Evolutionary conservation across 768 basidiomycete genomes (phyloP), one percentile per base, ranked within the genome.

Genomic region (Mycena filopes): DNA sequence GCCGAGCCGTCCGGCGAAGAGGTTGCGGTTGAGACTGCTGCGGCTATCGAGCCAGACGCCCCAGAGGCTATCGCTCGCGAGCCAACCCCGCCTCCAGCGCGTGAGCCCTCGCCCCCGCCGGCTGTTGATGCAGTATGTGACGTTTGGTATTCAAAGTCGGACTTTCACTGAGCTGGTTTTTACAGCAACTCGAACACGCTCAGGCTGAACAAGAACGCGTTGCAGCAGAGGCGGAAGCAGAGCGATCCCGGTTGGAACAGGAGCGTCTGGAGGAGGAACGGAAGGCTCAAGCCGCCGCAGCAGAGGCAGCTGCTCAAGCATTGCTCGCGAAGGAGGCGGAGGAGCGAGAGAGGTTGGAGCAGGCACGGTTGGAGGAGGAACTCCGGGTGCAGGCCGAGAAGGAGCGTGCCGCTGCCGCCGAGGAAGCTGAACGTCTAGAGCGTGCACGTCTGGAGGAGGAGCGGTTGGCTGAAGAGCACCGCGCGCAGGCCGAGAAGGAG

Each of bases 61-160:
- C 29, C 55, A 33, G 48, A 47, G 55, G 58, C 62, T 38, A 50
- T 61, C 5, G 63, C 69, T n/a, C 61, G 48, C 7, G 61, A 55
- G 42, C n/a, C n/a, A n/a, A n/a, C n/a, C n/a, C n/a, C n/a, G n/a
- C n/a, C n/a, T n/a, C n/a, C n/a, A n/a, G 36, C 36, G 9, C 5
- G 36, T 36, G 36, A 36, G 36, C 15, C 36, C 36, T 3, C 9
- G 11, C 21, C 23, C 8, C 26, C 38, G 25, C 38, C 38, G 2
- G 36, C 21, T 25, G 38, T 31, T 6, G 33, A 21, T 21, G 23
- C 36, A 16, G 33, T 36, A 36, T 15, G 36, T 36, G 36, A 11
- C 36, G 15, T 36, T n/a, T 36, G 10, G 11, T 36, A 15, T 36
- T 33, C 36, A 36, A 36, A 36, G 11, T 15, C 15, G 36, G 36